Evolutionary conservation across 352 stramenopile genomes (phyloP), one percentile per base, ranked within the genome.

Genomic region (Pilasporangium apinafurcum): DNA sequence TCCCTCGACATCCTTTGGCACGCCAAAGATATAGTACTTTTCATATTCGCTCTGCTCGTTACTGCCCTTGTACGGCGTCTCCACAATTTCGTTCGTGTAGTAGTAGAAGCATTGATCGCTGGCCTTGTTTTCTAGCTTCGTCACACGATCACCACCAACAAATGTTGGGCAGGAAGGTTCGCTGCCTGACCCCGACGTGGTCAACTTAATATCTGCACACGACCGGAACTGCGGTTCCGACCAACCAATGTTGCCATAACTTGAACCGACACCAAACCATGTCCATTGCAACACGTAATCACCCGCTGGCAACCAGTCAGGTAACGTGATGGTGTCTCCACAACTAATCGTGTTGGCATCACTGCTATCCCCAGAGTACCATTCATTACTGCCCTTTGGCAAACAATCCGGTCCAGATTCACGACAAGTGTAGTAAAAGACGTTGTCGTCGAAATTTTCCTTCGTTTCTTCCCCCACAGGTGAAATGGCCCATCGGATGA

Each of bases 261-360:
- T 78, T 32, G 61, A 76, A 17, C 70, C 70, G 9, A 53, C 67
- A 14, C 51, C 48, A 20, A 75, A 66, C 70, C 70, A 80, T 17
- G 64, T 62, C 70, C 66, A 80, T 45, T 83, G 70, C 38, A 83
- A 42, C 27, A 80, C 67, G 32, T 82, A 82, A 53, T 82, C 68
- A 3, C 68, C 68, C 22, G 62, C 48, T 10, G 48, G 38, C 1
- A 76, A 37, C 58, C 66, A 74, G 39, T 78, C 53, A 0, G 68
- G 68, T 0, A 82, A 55, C 32, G 50, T 73, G 52, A 82, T 64
- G n/a, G 66, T 76, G 37, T 64, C 62, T 6, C 57, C 53, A 12
- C 68, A 82, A 13, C 46, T 50, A 35, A 82, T 76, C 10, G 47
- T 53, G 21, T 76, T 50, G 45, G 56, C 56, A 5, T 44, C 58